These are phyloP conservation scores for Isabelozyma rhagii DNA, from an alignment of 805 yeast genomes.

Conservation along the genomic window DNA sequence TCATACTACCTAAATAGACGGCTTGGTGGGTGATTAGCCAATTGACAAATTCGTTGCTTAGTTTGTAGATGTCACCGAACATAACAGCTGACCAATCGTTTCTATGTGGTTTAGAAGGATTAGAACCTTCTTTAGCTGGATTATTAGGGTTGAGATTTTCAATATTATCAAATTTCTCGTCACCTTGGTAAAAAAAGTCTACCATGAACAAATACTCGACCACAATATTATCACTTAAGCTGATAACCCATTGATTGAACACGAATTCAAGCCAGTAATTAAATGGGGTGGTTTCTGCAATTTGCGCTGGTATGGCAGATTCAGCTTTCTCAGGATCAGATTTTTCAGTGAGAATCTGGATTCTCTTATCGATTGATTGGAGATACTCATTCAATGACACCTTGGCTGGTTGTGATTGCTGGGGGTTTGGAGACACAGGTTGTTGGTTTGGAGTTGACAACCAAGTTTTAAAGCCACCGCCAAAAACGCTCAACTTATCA, in stretches of 20 bases:
- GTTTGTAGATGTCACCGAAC: conserved; percentile 36
- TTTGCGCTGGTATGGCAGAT: conserved; percentile 74
- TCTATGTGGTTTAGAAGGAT: neutral
- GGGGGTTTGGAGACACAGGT: conserved; percentile 2
- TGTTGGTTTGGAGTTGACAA: conserved; percentile 11
- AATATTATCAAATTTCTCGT: conserved; percentile 30
- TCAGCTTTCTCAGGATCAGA: conserved; percentile 43
- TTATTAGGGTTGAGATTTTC: conserved; percentile 5
- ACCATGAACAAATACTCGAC: conserved; percentile 73
- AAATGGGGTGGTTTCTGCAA: conserved; percentile 73
- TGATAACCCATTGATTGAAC: conserved; percentile 68
- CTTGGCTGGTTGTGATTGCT: conserved; percentile 3
- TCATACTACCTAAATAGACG: conserved; percentile 13
- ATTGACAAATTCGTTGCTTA: conserved; percentile 43
- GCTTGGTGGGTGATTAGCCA: conserved; percentile 44
- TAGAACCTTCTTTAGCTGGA: conserved; percentile 2
- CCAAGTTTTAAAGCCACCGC: conserved; percentile 26
- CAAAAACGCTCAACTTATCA: conserved; percentile 16
- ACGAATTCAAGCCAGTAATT: conserved; percentile 70
- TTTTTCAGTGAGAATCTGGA: conserved; percentile 44
- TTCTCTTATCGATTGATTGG: conserved; percentile 52
- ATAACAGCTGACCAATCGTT: conserved; percentile 34
- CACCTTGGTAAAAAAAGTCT: conserved; percentile 61
- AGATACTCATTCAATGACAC: conserved; percentile 49
- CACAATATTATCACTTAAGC: conserved; percentile 70